Evolutionary conservation across 1,284 basidiomycete species (phyloP), one percentile per base, ranked within the genome.

Genomic region (Moniliophthora roreri): DNA sequence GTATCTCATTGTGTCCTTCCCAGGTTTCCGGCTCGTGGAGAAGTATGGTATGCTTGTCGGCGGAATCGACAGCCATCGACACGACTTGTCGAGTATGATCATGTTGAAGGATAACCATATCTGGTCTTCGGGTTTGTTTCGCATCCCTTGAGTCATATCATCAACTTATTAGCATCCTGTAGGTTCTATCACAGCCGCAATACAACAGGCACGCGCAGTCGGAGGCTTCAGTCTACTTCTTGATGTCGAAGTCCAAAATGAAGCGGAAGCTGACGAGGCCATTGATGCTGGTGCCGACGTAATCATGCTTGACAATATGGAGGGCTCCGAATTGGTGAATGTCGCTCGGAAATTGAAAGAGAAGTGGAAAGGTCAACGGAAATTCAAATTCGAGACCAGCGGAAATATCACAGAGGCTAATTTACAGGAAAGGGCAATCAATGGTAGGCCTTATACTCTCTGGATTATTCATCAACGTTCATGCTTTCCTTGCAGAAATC

Each of bases 101-200:
- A 99, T 99, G 96, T 85, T 99, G 65, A 99, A 99, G 73, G 96
- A 99, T 67, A 99, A 99, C 69, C 97, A 99, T 67, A 94, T 99
- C 66, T 98, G 95, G 95, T 95, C 94, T 6, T 92, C 89, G 24
- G 94, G 93, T 87, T 35, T 13, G 41, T 18, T 40, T 6, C 6
- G 8, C 10, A 47, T 46, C 46, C n/a, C 53, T 48, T 21, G 42
- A 20, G 4, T 16, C n/a, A 34, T 21, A 34, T 66, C 7, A 10
- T 48, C 9, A 38, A 20, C 42, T 39, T 51, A 51, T 38, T 56
- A 52, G 38, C 35, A 46, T 47, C 18, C 36, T 39, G 7, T 41
- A 87, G 94, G 95, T 21, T 96, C 94, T 3, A 97, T 99, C 62
- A 93, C 91, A 0, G 76, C 84, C 42, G 96, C 96, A 1, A 87